Evolutionary conservation across 106 monocot species (phyloP).

Genomic region (Phalaenopsis equestris): DNA sequence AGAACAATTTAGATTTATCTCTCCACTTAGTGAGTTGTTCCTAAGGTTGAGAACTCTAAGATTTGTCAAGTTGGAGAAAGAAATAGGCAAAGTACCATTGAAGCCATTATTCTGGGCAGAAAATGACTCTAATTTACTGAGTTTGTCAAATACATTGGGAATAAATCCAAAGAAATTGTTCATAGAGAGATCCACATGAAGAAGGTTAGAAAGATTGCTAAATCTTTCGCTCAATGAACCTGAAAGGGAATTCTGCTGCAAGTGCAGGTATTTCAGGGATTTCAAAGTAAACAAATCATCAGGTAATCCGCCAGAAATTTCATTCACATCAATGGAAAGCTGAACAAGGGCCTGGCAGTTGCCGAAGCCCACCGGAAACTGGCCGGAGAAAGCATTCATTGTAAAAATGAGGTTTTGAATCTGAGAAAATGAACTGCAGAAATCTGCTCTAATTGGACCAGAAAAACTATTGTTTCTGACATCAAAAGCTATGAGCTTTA

Average conservation of each 20-base stretch:
- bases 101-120: constrained; percentile 23
- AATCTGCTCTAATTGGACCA: neutral
- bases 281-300: constrained; percentile 39
- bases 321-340: constrained; percentile 33
- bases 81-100: constrained; percentile 30
- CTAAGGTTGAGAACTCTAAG: constrained; percentile 31
- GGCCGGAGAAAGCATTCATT: constrained; percentile 31
- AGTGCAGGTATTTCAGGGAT: constrained; percentile 19
- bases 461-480: constrained; percentile 3
- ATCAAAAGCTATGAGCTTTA: constrained; percentile 17
- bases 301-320: constrained; percentile 36
- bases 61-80: constrained; percentile 29
- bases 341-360: constrained; percentile 34
- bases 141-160: constrained; percentile 31
- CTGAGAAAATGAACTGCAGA: constrained; percentile 26
- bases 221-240: constrained; percentile 26
- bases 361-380: constrained; percentile 33
- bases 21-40: constrained; percentile 52
- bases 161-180: constrained; percentile 39
- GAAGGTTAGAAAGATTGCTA: constrained; percentile 43
- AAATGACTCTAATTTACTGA: constrained; percentile 31
- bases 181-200: constrained; percentile 39
- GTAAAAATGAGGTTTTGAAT: constrained; percentile 36
- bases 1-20: constrained; percentile 28
- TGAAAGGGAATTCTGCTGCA: constrained; percentile 37